Evolutionary conservation across 805 yeast species (phyloP).

Genomic region (Saccharomyces mikatae): DNA sequence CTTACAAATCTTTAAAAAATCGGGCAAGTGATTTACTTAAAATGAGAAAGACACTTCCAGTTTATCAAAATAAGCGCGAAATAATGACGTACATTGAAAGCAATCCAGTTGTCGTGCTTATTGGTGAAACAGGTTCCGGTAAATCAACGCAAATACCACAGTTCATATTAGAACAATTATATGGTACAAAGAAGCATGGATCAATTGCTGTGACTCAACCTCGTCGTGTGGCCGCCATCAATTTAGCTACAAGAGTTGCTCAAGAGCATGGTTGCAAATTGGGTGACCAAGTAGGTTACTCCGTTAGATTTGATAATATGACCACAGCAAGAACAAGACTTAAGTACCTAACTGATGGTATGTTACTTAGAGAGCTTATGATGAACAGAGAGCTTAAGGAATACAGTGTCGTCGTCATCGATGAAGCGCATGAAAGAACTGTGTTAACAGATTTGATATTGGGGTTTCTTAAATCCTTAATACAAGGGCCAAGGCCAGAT

Average conservation of each 20-base stretch:
- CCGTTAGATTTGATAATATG: constrained; percentile 81
- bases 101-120: constrained; percentile 66
- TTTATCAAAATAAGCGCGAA: constrained; percentile 60
- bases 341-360: constrained; percentile 93
- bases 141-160: constrained; percentile 97
- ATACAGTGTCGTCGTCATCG: constrained; percentile 74
- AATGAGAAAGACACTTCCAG: constrained; percentile 59
- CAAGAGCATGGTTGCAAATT: constrained; percentile 72
- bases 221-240: constrained; percentile 94
- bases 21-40: constrained; percentile 40
- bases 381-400: constrained; percentile 52
- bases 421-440: constrained; percentile 97
- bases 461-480: constrained; percentile 74
- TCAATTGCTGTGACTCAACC: constrained; percentile 92
- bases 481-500: constrained; percentile 40
- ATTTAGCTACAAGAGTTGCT: constrained; percentile 85
- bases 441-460: constrained; percentile 81
- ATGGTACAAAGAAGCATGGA: constrained; percentile 31
- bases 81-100: constrained; percentile 46
- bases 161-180: constrained; percentile 48
- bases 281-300: constrained; percentile 83
- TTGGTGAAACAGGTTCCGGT: constrained; percentile 98
- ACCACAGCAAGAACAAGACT: constrained; percentile 55
- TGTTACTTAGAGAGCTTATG: constrained; percentile 88
- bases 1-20: constrained; percentile 26